These are phyloP conservation scores for Recurvomyces mirabilis DNA, from an alignment of 495 filamentous ascomycete genomes.

Conservation along the genomic window DNA sequence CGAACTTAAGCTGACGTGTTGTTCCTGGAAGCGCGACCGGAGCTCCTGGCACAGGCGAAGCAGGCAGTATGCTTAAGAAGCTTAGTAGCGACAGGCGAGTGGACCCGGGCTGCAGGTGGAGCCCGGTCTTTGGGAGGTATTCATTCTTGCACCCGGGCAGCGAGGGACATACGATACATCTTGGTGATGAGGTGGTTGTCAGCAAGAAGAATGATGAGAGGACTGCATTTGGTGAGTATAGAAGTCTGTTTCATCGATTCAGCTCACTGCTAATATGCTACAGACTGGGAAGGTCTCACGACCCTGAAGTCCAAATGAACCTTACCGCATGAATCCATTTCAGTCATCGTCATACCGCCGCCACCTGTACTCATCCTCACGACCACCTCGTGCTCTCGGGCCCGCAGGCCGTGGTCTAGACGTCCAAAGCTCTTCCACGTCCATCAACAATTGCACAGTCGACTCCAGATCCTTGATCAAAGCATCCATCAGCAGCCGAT, in stretches of 20 bases:
- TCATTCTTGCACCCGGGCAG: slow-evolving; percentile 45
- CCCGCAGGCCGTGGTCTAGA: neutral
- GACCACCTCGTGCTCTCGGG: no score
- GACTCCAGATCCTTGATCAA: slow-evolving; percentile 7
- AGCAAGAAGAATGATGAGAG: slow-evolving; percentile 44
- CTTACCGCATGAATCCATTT: neutral
- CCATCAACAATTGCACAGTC: neutral
- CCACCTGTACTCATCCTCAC: neutral
- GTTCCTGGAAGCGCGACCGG: no score
- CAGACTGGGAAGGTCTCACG: slow-evolving; percentile 17
- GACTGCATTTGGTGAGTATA: slow-evolving; percentile 51
- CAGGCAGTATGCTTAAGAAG: slow-evolving; percentile 61
- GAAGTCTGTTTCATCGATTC: no score
- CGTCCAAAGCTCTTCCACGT: slow-evolving; percentile 2
- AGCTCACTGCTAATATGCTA: neutral
- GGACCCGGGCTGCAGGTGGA: slow-evolving; percentile 59
- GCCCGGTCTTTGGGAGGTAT: slow-evolving; percentile 78
- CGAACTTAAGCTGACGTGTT: no score
- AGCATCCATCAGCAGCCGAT: slow-evolving; percentile 5
- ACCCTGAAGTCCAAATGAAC: neutral
- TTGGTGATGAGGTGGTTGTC: slow-evolving; percentile 64
- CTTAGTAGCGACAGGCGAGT: slow-evolving; percentile 68
- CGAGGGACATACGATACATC: slow-evolving; percentile 34
- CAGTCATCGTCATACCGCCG: neutral
- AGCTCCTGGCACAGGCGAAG: slow-evolving; percentile 48